Percentiles rank a stretch among this genome's conserved stretches.
Evolutionary conservation across 2,329 filamentous ascomycete genomes (phyloP).

Genomic region (Colletotrichum karsti): DNA sequence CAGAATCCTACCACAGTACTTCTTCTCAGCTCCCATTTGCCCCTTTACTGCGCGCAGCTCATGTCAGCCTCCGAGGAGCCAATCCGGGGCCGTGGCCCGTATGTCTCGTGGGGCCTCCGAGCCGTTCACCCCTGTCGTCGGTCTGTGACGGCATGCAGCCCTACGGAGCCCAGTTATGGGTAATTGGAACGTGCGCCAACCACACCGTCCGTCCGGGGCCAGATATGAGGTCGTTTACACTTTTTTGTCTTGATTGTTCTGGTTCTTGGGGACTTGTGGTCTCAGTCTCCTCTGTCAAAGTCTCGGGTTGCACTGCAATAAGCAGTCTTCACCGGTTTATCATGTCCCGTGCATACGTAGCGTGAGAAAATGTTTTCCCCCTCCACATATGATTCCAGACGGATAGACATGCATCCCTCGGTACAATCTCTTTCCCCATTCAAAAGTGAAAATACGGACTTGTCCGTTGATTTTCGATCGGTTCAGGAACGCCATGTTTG

Average conservation of each 20-base stretch:
- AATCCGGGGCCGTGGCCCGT: constrained; percentile 14
- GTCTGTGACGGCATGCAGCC: constrained; percentile 28
- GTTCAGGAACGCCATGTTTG: constrained; percentile 17
- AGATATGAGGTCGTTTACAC: constrained; percentile 13
- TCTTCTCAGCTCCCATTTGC: constrained; percentile 23
- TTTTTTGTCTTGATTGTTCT: too few species aligned
- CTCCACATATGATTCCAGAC: background rate
- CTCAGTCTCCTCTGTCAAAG: background rate
- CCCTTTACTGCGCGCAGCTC: constrained; percentile 25
- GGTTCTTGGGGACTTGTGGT: background rate
- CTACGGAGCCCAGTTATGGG: constrained; percentile 15
- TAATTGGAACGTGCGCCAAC: constrained; percentile 17
- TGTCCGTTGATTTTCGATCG: constrained; percentile 2
- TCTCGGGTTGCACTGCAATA: background rate
- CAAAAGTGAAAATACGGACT: background rate
- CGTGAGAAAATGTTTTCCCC: background rate
- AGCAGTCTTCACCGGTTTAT: background rate
- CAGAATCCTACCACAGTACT: constrained; percentile 20
- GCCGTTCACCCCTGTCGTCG: constrained; percentile 13
- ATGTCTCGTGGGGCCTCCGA: constrained; percentile 26
- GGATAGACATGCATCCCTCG: background rate
- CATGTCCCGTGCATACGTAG: background rate
- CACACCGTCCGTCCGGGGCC: background rate
- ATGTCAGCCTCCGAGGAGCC: constrained; percentile 11
- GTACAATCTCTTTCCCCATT: constrained; percentile 13